Evolutionary conservation across 2,329 filamentous ascomycete genomes (phyloP).

Genomic region (Fusarium odoratissimum): DNA sequence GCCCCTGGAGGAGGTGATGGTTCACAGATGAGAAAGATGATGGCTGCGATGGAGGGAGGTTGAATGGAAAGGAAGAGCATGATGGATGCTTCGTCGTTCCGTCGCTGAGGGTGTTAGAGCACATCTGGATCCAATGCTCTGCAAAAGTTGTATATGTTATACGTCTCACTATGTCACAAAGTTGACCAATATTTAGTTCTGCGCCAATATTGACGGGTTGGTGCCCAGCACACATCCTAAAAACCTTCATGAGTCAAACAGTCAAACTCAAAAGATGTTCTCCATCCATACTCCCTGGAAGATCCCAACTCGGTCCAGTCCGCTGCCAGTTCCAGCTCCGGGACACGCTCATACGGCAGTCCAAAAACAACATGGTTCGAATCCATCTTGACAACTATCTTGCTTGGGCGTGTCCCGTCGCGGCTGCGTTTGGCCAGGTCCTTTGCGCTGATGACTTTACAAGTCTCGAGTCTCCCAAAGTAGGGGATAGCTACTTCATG

Average conservation of each 20-base stretch:
- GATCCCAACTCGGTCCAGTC: not conserved
- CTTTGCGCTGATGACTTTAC: not conserved
- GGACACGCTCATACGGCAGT: not conserved
- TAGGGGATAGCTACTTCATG: not conserved
- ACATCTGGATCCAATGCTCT: not conserved
- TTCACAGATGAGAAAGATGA: constrained; percentile 35
- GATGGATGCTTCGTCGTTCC: constrained; percentile 7
- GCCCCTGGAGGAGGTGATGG: constrained; percentile 47
- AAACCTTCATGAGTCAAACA: not conserved
- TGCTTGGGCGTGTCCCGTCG: not conserved
- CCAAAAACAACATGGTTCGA: not conserved
- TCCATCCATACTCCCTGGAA: not conserved
- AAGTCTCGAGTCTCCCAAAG: not conserved
- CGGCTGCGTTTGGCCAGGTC: not conserved
- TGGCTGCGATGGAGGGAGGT: constrained; percentile 40
- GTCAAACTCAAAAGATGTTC: not conserved
- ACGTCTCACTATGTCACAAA: not conserved
- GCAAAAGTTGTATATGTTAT: not conserved
- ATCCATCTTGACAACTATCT: not conserved
- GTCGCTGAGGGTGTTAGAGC: not conserved
- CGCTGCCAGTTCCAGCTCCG: not conserved
- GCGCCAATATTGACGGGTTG: not conserved
- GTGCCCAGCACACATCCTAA: not conserved
- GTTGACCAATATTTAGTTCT: not conserved
- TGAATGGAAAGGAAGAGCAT: not conserved